These are phyloP conservation scores for Pseudocercospora fijiensis DNA, from an alignment of 2,329 filamentous ascomycete genomes.

Conservation along the genomic window DNA sequence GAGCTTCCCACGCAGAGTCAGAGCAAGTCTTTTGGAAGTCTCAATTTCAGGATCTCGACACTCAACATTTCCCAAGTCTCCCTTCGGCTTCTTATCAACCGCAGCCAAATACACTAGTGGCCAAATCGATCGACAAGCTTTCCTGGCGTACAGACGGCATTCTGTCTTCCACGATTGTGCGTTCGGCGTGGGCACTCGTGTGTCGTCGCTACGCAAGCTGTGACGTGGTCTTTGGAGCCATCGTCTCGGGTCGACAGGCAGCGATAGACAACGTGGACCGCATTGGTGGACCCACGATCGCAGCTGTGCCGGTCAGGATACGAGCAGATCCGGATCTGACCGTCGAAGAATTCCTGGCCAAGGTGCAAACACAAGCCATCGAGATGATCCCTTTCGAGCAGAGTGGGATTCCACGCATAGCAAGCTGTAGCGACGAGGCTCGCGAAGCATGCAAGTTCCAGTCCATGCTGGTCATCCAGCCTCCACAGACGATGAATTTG, in stretches of 20 bases:
- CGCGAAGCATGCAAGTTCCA: constrained; percentile 54
- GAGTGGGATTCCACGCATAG: constrained; percentile 9
- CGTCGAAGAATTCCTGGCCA: constrained; percentile 6
- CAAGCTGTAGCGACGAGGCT: constrained; percentile 1
- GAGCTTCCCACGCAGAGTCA: constrained; percentile 24
- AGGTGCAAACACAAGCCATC: constrained; percentile 14
- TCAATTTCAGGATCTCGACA: constrained; percentile 31
- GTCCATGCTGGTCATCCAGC: constrained; percentile 57
- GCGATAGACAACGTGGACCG: constrained; percentile 5
- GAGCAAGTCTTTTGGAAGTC: constrained; percentile 40
- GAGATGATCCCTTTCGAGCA: constrained; percentile 21
- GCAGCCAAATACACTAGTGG: constrained; percentile 30
- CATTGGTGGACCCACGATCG: constrained; percentile 24
- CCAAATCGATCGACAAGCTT: constrained; percentile 21
- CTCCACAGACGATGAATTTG: constrained; percentile 6
- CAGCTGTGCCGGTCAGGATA: constrained; percentile 17
- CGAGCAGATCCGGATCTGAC: background rate
- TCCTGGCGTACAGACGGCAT: constrained; percentile 18
- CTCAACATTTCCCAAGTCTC: constrained; percentile 39
- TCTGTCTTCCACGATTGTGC: constrained; percentile 12
- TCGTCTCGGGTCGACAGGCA: constrained; percentile 30
- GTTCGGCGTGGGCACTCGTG: constrained; percentile 19
- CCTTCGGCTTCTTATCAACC: constrained; percentile 28
- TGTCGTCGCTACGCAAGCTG: constrained; percentile 6
- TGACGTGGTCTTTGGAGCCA: constrained; percentile 21